Conservation (phyloP, 345 rosid genomes). For the Sisymbrium altissimum region DNA sequence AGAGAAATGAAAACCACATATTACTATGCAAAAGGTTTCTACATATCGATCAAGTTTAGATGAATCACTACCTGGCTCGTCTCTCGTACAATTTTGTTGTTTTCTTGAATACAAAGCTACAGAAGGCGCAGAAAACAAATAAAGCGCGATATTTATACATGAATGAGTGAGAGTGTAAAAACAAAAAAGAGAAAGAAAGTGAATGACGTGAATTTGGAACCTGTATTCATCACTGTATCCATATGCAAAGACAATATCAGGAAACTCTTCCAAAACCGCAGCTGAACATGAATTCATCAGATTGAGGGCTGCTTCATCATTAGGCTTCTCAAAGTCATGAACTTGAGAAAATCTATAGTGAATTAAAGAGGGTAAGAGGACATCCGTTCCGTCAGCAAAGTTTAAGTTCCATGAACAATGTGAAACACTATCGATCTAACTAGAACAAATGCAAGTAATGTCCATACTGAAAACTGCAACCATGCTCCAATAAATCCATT, state of each 20-base stretch:
- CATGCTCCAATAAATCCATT: not conserved
- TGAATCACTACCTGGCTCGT: slow-evolving; percentile 57
- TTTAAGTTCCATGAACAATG: not conserved
- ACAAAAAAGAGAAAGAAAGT: not conserved
- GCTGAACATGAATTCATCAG: slow-evolving; percentile 75
- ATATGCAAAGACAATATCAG: slow-evolving; percentile 73
- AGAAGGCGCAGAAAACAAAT: not conserved
- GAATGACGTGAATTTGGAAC: slow-evolving; percentile 28
- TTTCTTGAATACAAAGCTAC: slow-evolving; percentile 82
- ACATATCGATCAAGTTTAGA: not conserved
- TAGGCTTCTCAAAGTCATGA: slow-evolving; percentile 75
- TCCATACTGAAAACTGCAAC: not conserved
- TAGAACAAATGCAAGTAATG: not conserved
- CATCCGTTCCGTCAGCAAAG: not conserved
- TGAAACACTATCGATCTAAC: not conserved
- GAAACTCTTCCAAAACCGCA: slow-evolving; percentile 62
- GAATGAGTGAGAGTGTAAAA: not conserved
- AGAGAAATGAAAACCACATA: not conserved
- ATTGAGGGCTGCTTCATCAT: slow-evolving; percentile 55
- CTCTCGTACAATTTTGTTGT: slow-evolving; percentile 75
- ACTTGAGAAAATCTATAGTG: slow-evolving; percentile 54
- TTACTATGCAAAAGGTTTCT: not conserved
- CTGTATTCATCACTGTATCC: slow-evolving; percentile 78
- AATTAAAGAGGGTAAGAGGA: not conserved
- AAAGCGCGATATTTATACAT: not conserved